A percentile compares a stretch with the other conserved stretches of the same genome.
Conservation (phyloP, 73 alveolate genomes). For the Tetrahymena thermophila region DNA sequence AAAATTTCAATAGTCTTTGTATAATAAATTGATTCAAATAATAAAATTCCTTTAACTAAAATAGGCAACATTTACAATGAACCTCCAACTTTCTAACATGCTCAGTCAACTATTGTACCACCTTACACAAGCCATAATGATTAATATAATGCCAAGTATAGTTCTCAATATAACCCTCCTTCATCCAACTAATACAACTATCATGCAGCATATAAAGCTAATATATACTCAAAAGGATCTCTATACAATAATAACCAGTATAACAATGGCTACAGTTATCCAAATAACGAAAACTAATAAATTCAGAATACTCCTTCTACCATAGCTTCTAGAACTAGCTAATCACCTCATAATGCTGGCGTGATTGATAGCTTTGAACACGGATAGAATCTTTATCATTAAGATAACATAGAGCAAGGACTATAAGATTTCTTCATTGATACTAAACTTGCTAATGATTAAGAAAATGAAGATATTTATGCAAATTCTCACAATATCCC, state of each 20-base stretch:
- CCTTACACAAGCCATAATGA: background rate
- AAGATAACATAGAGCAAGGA: background rate
- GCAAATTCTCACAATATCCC: background rate
- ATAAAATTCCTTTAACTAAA: no score
- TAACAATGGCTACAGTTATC: background rate
- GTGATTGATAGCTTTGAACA: background rate
- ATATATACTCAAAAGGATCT: background rate
- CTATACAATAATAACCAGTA: background rate
- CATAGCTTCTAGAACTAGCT: background rate
- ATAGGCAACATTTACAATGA: background rate
- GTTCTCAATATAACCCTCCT: background rate
- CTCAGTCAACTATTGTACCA: background rate
- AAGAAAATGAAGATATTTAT: background rate
- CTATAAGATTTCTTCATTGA: background rate
- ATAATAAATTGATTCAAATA: background rate
- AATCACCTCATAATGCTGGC: background rate
- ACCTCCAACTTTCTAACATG: background rate
- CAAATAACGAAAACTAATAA: background rate
- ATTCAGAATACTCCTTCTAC: background rate
- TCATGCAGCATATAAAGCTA: background rate
- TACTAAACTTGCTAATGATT: background rate
- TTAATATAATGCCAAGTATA: no score
- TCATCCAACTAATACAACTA: background rate
- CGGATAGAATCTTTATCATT: background rate
- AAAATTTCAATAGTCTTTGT: background rate